Base-by-base conservation (phyloP, 805 yeast genomes). In the Saccharomycopsis oosterbeekiorum region DNA sequence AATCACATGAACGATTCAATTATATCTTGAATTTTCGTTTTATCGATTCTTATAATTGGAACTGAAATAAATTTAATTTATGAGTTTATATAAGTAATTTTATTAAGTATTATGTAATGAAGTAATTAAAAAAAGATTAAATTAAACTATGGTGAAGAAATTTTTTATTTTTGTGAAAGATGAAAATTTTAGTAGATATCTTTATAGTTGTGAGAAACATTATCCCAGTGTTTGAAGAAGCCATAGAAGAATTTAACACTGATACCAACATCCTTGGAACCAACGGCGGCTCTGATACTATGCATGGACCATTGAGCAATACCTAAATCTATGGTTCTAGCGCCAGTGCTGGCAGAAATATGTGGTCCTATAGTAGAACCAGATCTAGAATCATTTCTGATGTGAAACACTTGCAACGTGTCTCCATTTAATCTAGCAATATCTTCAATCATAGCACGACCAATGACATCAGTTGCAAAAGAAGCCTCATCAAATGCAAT, bases 331-430 rank as follows among this genome's bases (percentile, higher is more conserved):
- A 88, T 81, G 54, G 93, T 86, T 68, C 89, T 78, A 2, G 88
- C 88, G 60, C 90, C 90, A 1, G 89, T 84, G 65, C 79, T 81
- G 50, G 80, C 73, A 15, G 88, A 76, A 60, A 85, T 75, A 11
- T 80, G 77, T 24, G 89, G 96, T 0, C 97, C 97, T 69, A 90
- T 88, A 34, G 96, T 89, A 47, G 96, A 96, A 39, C 97, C 97
- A 0, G 91, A 85, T 70, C 94, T 81, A 15, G 88, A 80, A 70
- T 85, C 92, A 74, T 90, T 89, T 73, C 94, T 82, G 71, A 88
- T 86, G 70, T 89, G 96, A 84, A 89, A 89, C 73, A 83, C 84
- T 74, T 90, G 97, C 36, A 89, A 66, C 59, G 75, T 74, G 70
- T 87, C 90, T 58, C 78, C 86, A 64, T 88, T 84, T 59, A 74